phyloP scores from a whole-genome alignment of 805 yeast species.

The Candida krabiensis region DNA sequence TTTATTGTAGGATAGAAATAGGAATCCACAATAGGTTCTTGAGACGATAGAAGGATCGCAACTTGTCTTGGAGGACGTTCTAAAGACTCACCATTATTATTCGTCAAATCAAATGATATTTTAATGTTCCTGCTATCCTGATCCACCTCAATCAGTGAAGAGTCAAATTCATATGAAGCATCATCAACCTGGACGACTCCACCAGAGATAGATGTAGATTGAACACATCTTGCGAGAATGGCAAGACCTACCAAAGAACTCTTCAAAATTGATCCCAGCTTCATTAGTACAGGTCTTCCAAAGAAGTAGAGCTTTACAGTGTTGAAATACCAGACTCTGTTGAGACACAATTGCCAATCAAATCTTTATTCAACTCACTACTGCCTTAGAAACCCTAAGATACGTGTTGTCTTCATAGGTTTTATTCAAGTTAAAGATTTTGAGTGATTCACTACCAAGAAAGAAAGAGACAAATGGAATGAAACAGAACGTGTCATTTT shows the following conservation, averaged over 20 bases:
- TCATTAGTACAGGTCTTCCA: too few relatives aligned
- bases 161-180: slow-evolving; percentile 2
- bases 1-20: slow-evolving; percentile 24
- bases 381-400: too few relatives aligned
- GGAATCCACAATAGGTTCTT: slow-evolving; percentile 14
- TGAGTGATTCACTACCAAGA: too few relatives aligned
- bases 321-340: neutral
- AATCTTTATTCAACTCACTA: too few relatives aligned
- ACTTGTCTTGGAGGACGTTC: slow-evolving; percentile 26
- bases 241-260: neutral
- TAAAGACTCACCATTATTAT: slow-evolving; percentile 5
- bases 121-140: slow-evolving; percentile 6
- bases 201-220: slow-evolving; percentile 1
- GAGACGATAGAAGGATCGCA: slow-evolving; percentile 20
- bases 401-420: too few relatives aligned
- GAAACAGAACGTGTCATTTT: too few relatives aligned
- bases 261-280: neutral
- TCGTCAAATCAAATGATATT: slow-evolving; percentile 18
- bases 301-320: too few relatives aligned
- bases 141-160: slow-evolving; percentile 9
- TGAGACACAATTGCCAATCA: too few relatives aligned
- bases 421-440: too few relatives aligned
- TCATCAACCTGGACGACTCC: slow-evolving; percentile 13
- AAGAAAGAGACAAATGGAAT: too few relatives aligned
- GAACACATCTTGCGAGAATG: neutral